Conservation (phyloP, 1,139 yeast genomes). For the Tardiomyces depauwii region DNA sequence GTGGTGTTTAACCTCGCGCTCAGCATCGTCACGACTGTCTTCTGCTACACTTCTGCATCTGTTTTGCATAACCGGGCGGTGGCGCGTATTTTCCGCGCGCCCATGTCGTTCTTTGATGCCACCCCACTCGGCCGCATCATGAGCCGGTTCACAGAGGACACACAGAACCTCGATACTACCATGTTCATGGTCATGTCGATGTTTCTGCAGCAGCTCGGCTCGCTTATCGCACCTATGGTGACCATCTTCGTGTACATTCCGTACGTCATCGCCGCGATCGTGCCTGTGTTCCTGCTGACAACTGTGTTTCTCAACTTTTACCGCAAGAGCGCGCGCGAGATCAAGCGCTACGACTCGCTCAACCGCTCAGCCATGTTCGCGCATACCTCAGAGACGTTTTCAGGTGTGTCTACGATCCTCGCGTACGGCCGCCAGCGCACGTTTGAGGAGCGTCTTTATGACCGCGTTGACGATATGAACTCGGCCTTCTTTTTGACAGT, state of each 20-base stretch:
- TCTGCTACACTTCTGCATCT: conserved; percentile 18
- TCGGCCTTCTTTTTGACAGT: conserved; percentile 58
- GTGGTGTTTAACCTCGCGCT: conserved; percentile 20
- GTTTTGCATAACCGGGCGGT: conserved; percentile 38
- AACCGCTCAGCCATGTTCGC: conserved; percentile 69
- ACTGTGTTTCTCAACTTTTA: conserved; percentile 31
- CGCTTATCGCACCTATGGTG: conserved; percentile 15
- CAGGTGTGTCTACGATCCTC: conserved; percentile 64
- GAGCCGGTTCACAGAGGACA: conserved; percentile 71
- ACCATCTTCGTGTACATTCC: conserved; percentile 21
- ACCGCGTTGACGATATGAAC: conserved; percentile 49
- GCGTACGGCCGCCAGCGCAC: conserved; percentile 42
- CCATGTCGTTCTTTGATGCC: conserved; percentile 56
- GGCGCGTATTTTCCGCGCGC: conserved; percentile 57
- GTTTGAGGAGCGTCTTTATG: conserved; percentile 41
- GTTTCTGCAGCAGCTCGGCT: conserved; percentile 13
- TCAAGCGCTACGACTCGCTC: conserved; percentile 71
- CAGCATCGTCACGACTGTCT: conserved; percentile 20
- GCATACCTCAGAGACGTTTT: conserved; percentile 63
- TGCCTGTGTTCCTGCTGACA: conserved; percentile 20
- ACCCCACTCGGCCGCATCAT: conserved; percentile 63
- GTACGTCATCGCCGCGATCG: conserved; percentile 14
- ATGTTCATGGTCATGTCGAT: conserved; percentile 15
- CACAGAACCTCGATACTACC: conserved; percentile 73
- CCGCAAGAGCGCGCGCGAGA: conserved; percentile 71